Conservation (phyloP, 208 protist species). For the Acanthamoeba sp. region DNA sequence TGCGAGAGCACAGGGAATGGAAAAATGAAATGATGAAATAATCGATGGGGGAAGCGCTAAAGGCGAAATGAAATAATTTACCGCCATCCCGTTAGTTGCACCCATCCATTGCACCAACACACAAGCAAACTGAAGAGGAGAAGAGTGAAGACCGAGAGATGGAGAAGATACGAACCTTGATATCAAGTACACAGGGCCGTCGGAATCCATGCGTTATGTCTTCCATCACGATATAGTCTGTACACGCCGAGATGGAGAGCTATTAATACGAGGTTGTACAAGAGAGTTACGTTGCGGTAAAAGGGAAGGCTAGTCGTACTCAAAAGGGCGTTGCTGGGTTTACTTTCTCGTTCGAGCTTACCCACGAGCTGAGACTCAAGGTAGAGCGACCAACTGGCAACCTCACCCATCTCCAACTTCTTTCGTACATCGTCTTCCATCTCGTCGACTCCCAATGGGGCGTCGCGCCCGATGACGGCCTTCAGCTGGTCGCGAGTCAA, state of each 20-base stretch:
- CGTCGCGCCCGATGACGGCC: background rate
- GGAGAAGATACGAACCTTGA: slow-evolving; percentile 2
- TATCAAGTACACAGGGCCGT: slow-evolving; percentile 50
- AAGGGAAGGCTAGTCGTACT: background rate
- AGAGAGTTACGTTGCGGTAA: too few species aligned
- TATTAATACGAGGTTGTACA: too few species aligned
- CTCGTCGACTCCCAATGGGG: background rate
- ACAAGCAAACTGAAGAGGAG: too few species aligned
- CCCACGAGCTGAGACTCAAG: background rate
- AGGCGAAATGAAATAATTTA: background rate
- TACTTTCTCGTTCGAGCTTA: slow-evolving; percentile 44
- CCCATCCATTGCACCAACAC: too few species aligned
- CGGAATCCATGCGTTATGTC: slow-evolving; percentile 38
- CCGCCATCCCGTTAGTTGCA: background rate
- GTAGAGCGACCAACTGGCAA: background rate
- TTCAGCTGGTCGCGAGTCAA: slow-evolving; percentile 12
- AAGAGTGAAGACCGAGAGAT: too few species aligned
- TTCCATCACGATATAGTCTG: slow-evolving; percentile 19
- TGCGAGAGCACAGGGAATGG: background rate
- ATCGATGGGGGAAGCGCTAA: too few species aligned
- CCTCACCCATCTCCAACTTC: background rate
- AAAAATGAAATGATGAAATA: background rate
- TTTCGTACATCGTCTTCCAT: background rate
- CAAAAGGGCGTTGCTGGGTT: background rate
- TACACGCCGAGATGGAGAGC: background rate